Percentiles rank a stretch among this genome's conserved stretches.
Evolutionary conservation across 2,329 filamentous ascomycete genomes (phyloP).

Genomic region (Aspergillus pseudoviridinutans): DNA sequence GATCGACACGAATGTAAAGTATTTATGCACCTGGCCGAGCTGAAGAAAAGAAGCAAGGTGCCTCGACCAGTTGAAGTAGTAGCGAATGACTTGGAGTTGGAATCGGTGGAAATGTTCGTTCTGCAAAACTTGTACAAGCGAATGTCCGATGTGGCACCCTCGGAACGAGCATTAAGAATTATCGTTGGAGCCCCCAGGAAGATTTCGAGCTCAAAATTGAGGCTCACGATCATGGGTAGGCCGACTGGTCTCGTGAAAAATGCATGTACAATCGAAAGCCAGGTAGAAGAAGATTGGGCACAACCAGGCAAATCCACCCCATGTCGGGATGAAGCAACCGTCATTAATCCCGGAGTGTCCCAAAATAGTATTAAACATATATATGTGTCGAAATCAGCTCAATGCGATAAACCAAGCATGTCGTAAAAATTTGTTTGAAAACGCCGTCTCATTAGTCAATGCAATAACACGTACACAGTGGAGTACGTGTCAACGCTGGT

Average conservation of each 20-base stretch:
- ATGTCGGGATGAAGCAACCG: constrained; percentile 14
- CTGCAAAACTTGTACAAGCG: constrained; percentile 32
- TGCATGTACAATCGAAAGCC: constrained; percentile 36
- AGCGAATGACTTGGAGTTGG: constrained; percentile 33
- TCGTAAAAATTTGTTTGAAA: constrained; percentile 30
- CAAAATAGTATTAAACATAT: constrained; percentile 34
- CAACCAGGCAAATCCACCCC: constrained; percentile 16
- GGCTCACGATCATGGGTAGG: constrained; percentile 9
- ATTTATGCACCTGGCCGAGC: constrained; percentile 31
- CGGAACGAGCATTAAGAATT: constrained; percentile 34
- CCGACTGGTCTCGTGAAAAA: constrained; percentile 21
- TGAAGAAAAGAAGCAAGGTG: constrained; percentile 24
- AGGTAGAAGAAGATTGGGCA: constrained; percentile 15
- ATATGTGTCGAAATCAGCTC: constrained; percentile 37
- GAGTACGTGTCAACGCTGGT: background rate
- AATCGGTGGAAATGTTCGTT: constrained; percentile 22
- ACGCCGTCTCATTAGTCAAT: constrained; percentile 34
- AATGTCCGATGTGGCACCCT: constrained; percentile 29
- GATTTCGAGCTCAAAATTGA: constrained; percentile 6
- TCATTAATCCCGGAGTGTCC: constrained; percentile 15
- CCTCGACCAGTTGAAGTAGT: constrained; percentile 29
- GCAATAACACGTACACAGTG: constrained; percentile 20
- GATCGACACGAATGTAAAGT: constrained; percentile 37
- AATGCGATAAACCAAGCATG: constrained; percentile 36
- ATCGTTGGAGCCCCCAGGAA: constrained; percentile 29